Evolutionary conservation across 495 filamentous ascomycete genomes (phyloP).

Genomic region (Astrothelium subdiscretum): DNA sequence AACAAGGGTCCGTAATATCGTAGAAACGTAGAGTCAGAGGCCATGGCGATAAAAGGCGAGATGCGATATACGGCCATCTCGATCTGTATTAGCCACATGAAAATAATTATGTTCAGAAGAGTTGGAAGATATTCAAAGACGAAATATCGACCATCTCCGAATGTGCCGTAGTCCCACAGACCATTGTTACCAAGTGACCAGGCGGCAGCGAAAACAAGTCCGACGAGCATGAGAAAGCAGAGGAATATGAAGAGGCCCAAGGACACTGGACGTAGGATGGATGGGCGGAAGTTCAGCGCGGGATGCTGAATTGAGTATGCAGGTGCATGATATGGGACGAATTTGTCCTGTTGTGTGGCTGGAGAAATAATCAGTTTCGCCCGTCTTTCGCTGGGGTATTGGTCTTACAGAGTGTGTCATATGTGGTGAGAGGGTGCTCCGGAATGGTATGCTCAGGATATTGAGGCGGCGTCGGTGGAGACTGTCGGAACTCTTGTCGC

Average conservation of each 20-base stretch:
- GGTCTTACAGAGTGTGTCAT: neutral
- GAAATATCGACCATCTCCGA: conserved; percentile 66
- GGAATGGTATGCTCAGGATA: neutral
- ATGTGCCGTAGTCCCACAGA: conserved; percentile 50
- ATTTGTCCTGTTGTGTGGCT: conserved; percentile 29
- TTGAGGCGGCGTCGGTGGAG: neutral
- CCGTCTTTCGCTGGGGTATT: neutral
- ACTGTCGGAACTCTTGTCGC: neutral
- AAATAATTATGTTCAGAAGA: conserved; percentile 56
- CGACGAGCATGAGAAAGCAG: conserved; percentile 59
- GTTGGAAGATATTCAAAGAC: conserved; percentile 75
- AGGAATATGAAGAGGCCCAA: conserved; percentile 46
- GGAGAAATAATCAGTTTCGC: neutral
- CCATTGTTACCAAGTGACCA: conserved; percentile 55
- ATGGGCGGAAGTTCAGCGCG: conserved; percentile 52
- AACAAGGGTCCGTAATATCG: conserved; percentile 40
- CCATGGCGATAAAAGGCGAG: conserved; percentile 65
- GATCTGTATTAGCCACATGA: conserved; percentile 64
- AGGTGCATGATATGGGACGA: conserved; percentile 40
- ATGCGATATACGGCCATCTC: conserved; percentile 65
- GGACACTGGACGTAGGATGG: conserved; percentile 50
- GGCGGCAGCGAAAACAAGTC: conserved; percentile 59
- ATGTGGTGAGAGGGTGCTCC: neutral
- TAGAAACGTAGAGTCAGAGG: conserved; percentile 39
- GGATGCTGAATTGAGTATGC: conserved; percentile 38